Conservation (phyloP, 2,329 filamentous ascomycete genomes). For the Colletotrichum australisinense region DNA sequence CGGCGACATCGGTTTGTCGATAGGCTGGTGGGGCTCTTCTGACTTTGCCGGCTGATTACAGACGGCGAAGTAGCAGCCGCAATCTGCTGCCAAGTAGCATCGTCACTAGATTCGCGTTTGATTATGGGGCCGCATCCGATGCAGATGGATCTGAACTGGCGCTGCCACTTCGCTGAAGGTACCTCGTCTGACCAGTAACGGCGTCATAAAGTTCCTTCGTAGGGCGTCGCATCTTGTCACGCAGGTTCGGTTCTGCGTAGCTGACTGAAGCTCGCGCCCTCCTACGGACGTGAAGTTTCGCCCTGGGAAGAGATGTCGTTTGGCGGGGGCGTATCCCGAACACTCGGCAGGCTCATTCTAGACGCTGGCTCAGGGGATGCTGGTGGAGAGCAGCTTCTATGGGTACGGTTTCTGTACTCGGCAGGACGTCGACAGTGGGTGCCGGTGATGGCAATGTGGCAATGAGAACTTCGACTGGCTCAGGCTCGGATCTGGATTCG, state of each 20-base stretch:
- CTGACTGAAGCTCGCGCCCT: constrained; percentile 77
- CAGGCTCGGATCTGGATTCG: not conserved
- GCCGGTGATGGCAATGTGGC: constrained; percentile 12
- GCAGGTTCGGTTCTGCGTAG: constrained; percentile 84
- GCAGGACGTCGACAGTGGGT: constrained; percentile 27
- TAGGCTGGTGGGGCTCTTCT: constrained; percentile 52
- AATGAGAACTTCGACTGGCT: constrained; percentile 9
- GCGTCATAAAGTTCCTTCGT: constrained; percentile 82
- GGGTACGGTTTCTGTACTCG: constrained; percentile 45
- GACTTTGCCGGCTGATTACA: not conserved
- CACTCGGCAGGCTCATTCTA: constrained; percentile 50
- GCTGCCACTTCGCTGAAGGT: constrained; percentile 41
- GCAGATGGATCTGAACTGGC: constrained; percentile 54
- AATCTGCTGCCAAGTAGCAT: constrained; percentile 46
- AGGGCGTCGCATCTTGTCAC: constrained; percentile 86
- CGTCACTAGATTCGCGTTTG: constrained; percentile 48
- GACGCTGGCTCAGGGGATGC: constrained; percentile 59
- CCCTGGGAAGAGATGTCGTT: constrained; percentile 65
- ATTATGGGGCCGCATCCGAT: constrained; percentile 41
- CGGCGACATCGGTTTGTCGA: constrained; percentile 48
- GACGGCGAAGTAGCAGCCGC: constrained; percentile 31
- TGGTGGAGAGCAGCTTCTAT: constrained; percentile 55
- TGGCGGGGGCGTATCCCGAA: constrained; percentile 69
- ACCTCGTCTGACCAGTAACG: constrained; percentile 73
- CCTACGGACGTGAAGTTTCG: constrained; percentile 72